phyloP scores from a whole-genome alignment of 306 rosid species.

The apple (Malus domestica) region ASM211411v1 NC_041801.1:16612001-16612500 shows the following conservation, averaged over 20 bases:
- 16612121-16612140: slow-evolving; percentile 17
- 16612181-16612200: not conserved
- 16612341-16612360: slow-evolving; percentile 59
- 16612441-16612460: not conserved
- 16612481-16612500: not conserved
- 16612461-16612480: not conserved
- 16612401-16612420: slow-evolving; percentile 99
- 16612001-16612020: slow-evolving; percentile 12
- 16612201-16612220: not conserved
- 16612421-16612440: slow-evolving; percentile 42
- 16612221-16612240: slow-evolving; percentile 9
- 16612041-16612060: slow-evolving; percentile 46
- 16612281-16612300: not conserved
- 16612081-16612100: slow-evolving; percentile 43
- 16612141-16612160: slow-evolving; percentile 22
- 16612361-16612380: slow-evolving; percentile 32
- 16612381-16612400: slow-evolving; percentile 82
- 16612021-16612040: slow-evolving; percentile 35
- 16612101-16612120: slow-evolving; percentile 30
- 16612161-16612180: not conserved
- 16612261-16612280: slow-evolving; percentile 6
- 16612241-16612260: slow-evolving; percentile 1
- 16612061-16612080: not conserved
- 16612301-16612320: slow-evolving; percentile 1
- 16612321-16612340: not conserved